Conservation (phyloP, 1,284 basidiomycete genomes). For the Grifola frondosa region DNA sequence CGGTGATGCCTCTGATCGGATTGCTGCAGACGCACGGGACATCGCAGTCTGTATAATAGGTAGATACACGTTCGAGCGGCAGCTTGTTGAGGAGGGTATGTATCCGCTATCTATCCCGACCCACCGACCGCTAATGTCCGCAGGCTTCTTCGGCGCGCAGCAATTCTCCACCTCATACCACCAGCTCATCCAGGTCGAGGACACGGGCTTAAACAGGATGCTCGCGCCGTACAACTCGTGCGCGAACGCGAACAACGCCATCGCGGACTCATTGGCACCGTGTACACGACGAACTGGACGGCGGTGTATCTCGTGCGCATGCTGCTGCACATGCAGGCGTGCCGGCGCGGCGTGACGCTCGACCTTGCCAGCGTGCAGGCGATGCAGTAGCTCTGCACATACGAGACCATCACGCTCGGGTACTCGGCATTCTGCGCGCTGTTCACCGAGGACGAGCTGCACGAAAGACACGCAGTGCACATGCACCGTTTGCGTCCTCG, state of each 20-base stretch:
- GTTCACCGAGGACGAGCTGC: conserved; percentile 66
- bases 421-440: conserved; percentile 51
- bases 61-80: no score
- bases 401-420: conserved; percentile 69
- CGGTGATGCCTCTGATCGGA: no score
- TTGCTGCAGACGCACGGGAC: no score
- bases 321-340: conserved; percentile 44
- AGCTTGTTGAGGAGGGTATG: no score
- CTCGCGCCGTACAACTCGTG: conserved; percentile 52
- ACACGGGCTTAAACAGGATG: conserved; percentile 53
- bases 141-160: conserved; percentile 62
- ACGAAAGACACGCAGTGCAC: no score
- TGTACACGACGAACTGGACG: conserved; percentile 45
- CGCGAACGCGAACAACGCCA: conserved; percentile 39
- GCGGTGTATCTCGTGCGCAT: conserved; percentile 53
- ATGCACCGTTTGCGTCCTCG: no score
- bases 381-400: conserved; percentile 57
- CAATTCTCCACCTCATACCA: conserved; percentile 44
- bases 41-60: no score
- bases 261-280: conserved; percentile 30
- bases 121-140: no score
- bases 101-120: no score
- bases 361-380: conserved; percentile 43
- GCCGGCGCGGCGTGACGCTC: conserved; percentile 51
- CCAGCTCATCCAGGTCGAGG: conserved; percentile 54